phyloP scores from a whole-genome alignment of 306 rosid species.

The Lagenaria siceraria region DNA sequence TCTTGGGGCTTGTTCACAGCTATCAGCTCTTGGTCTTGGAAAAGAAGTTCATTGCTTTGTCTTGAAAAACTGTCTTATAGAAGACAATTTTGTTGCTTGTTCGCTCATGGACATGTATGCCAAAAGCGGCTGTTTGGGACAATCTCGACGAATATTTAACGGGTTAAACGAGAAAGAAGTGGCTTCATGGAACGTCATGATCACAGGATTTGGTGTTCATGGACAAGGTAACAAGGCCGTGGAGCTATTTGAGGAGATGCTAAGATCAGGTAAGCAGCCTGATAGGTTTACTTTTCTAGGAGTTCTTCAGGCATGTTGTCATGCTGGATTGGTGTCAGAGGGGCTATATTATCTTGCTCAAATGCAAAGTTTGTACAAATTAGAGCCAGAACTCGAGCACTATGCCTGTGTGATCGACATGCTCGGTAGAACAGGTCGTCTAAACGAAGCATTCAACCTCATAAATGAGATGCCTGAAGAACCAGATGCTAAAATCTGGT shows the following conservation, averaged over 20 bases:
- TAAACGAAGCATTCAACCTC: slow-evolving; percentile 53
- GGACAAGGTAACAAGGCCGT: slow-evolving; percentile 60
- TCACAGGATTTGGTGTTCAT: slow-evolving; percentile 68
- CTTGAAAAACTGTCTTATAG: slow-evolving; percentile 30
- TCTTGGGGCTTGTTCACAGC: slow-evolving; percentile 61
- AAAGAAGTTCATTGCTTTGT: slow-evolving; percentile 62
- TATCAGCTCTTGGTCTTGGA: slow-evolving; percentile 50
- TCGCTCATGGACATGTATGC: slow-evolving; percentile 80
- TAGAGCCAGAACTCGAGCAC: slow-evolving; percentile 60
- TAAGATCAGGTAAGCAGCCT: slow-evolving; percentile 28
- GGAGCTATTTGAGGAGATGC: slow-evolving; percentile 57
- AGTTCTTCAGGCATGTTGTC: slow-evolving; percentile 66
- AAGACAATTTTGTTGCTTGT: slow-evolving; percentile 47
- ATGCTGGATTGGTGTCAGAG: slow-evolving; percentile 53
- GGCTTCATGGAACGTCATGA: slow-evolving; percentile 65
- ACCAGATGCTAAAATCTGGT: slow-evolving; percentile 74
- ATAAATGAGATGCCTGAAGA: slow-evolving; percentile 45
- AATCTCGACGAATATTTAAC: slow-evolving; percentile 40
- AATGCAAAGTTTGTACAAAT: slow-evolving; percentile 42
- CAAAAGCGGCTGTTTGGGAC: slow-evolving; percentile 64
- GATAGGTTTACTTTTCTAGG: slow-evolving; percentile 67
- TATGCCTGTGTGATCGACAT: slow-evolving; percentile 74
- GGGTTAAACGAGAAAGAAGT: slow-evolving; percentile 31
- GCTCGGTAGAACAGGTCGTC: slow-evolving; percentile 60
- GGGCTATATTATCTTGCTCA: slow-evolving; percentile 43